Evolutionary conservation across 495 filamentous ascomycete genomes (phyloP).

Genomic region (Polyplosphaeria fusca): DNA sequence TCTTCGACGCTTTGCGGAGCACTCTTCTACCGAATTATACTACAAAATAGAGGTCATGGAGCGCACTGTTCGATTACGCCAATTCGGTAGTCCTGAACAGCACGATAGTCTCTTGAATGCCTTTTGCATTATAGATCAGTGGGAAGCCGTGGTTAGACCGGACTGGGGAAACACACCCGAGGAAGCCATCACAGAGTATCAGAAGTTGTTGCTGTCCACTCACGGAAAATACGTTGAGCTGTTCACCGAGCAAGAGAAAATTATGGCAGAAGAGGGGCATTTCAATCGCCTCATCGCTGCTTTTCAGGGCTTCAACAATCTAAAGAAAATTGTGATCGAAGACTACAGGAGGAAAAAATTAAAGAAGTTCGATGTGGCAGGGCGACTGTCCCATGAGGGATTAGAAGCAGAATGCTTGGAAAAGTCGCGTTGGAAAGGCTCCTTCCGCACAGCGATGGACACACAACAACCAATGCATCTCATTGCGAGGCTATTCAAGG

Average conservation of each 20-base stretch:
- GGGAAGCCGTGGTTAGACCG: background rate
- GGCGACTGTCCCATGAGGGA: background rate
- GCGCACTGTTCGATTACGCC: background rate
- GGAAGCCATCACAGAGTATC: background rate
- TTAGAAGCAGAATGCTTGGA: background rate
- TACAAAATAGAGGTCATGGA: background rate
- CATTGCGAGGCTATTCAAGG: background rate
- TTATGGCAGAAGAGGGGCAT: background rate
- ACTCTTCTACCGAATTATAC: background rate
- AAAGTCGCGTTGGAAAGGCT: background rate
- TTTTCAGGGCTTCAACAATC: background rate
- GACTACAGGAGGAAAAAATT: background rate
- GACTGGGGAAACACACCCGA: background rate
- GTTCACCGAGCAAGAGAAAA: background rate
- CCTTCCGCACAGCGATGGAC: background rate
- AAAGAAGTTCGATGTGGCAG: background rate
- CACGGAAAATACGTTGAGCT: background rate
- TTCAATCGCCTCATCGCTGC: background rate
- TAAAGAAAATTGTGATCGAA: background rate
- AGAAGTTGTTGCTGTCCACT: background rate
- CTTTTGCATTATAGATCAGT: background rate
- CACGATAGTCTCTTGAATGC: too few relatives aligned
- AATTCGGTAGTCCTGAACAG: too few relatives aligned
- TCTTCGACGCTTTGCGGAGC: background rate
- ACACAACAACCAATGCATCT: background rate